A percentile compares a stretch with the other conserved stretches of the same genome.
These are phyloP conservation scores for Rhinocladiella similis DNA, from an alignment of 2,329 filamentous ascomycete genomes.

Conservation along the genomic window DNA sequence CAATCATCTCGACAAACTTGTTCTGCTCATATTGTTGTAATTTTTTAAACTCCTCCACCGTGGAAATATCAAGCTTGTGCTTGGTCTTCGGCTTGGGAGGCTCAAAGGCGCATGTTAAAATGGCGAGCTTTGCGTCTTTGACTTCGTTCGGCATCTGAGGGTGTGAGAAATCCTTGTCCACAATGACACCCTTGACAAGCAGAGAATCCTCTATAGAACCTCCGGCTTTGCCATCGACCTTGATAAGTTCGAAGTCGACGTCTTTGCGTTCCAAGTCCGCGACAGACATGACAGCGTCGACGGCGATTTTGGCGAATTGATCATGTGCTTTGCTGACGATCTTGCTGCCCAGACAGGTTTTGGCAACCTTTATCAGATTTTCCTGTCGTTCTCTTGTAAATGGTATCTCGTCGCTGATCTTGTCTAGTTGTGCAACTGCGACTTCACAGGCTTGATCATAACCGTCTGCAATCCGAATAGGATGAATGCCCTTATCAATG, in stretches of 20 bases:
- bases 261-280: slow-evolving; percentile 95
- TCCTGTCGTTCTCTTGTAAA: slow-evolving; percentile 77
- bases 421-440: slow-evolving; percentile 86
- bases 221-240: slow-evolving; percentile 97
- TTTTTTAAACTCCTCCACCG: slow-evolving; percentile 97
- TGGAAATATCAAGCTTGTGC: slow-evolving; percentile 97
- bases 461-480: slow-evolving; percentile 96
- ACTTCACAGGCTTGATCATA: slow-evolving; percentile 98
- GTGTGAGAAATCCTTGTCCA: slow-evolving; percentile 99
- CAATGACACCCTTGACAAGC: slow-evolving; percentile 94
- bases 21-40: slow-evolving; percentile 92
- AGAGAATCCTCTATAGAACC: slow-evolving; percentile 90
- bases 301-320: slow-evolving; percentile 95
- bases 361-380: slow-evolving; percentile 91
- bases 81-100: slow-evolving; percentile 99
- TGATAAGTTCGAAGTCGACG: slow-evolving; percentile 98
- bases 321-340: slow-evolving; percentile 99
- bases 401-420: slow-evolving; percentile 85
- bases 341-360: slow-evolving; percentile 95
- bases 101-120: slow-evolving; percentile 96
- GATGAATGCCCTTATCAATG: slow-evolving; percentile 99
- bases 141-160: slow-evolving; percentile 98
- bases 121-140: slow-evolving; percentile 92
- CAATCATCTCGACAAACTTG: slow-evolving; percentile 98
- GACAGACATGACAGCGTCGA: slow-evolving; percentile 94